Base-by-base conservation (phyloP, 176 grass and related monocot species). In the Pontederia paniculata region DNA sequence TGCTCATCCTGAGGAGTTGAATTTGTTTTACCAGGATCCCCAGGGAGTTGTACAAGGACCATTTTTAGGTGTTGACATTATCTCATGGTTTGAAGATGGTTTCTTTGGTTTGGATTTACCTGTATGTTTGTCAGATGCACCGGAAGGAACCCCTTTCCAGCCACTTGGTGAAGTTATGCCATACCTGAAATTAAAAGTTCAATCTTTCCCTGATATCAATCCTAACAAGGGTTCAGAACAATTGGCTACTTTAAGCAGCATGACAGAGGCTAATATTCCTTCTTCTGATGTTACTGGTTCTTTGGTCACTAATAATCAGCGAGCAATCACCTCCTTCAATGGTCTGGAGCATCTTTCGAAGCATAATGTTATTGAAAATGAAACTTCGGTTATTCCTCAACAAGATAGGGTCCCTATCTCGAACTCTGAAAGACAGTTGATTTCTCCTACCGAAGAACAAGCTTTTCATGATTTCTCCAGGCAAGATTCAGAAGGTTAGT, bases 71-170 rank as follows among this genome's bases (percentile, higher is more conserved):
- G 77, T 77, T 45, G 87, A 98, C 45, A 93, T 98, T 50, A 82
- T 93, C 45, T 88, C 87, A 42, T 98, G 94, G 94, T 93, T 73
- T 71, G 80, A 98, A 76, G 83, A 93, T 72, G 86, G 94, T 31
- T 98, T 93, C 65, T 98, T 93, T 61, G 87, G 94, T 59, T 68
- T 79, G 48, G 94, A 98, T 70, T 75, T 98, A 71, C 94, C 78
- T 53, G 86, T 98, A 23, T 79, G 83, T 69, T 60, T 71, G 54
- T 76, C 80, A 66, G 83, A 88, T 63, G 75, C 87, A 58, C 74
- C 83, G 63, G 94, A 93, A 25, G 83, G 85, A 25, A 73, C 76
- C 52, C 86, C 80, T 45, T 98, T 88, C 55, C 67, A 66, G 10
- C 80, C 83, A 21, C 73, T 98, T 54, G 78, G 70, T 69, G 94